Evolutionary conservation across 2,329 filamentous ascomycete species (phyloP), one percentile per base, ranked within the genome.

Genomic region (Colletotrichum tabaci): DNA sequence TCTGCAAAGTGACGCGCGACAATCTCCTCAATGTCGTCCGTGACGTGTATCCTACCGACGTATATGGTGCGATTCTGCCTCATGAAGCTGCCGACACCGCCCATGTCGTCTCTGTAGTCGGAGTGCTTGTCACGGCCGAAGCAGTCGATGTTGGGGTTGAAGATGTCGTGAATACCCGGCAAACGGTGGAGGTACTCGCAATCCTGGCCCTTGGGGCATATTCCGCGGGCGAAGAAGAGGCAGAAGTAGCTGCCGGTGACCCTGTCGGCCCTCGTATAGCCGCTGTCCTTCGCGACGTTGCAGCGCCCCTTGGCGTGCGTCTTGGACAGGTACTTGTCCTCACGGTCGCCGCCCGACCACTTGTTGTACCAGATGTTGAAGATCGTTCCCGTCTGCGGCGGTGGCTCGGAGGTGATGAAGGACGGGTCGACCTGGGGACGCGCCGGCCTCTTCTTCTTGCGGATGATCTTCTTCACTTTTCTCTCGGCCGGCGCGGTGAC

Each of bases 361-460:
- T 98, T 98, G 85, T 98, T 98, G 84, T 98, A 98, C 96, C 95
- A 98, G 78, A 97, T 97, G 83, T 99, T 99, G 88, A 96, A 99
- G 70, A 95, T 94, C 0, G 94, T 97, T 64, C 96, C 96, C 0
- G 96, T 98, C 78, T 98, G 95, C 1, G 94, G 93, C 18, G 95
- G 94, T 4, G 94, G 93, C 77, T 98, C 94, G 44, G 92, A 92
- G 77, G 93, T 94, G 83, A 97, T 89, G 53, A 92, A 92, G 50
- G 92, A 91, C 2, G 95, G 91, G 79, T 99, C 96, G 77, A 98
- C 92, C 84, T 99, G 96, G 0, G 93, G 93, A 71, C 96, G 91
- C 57, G 96, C 96, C 42, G 96, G 96, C 49, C 95, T 89, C 78
- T 93, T 92, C 86, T 98, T 98, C 80, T 94, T 95, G 74, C 95